These are phyloP conservation scores for Lablab purpureus DNA, from an alignment of 306 rosid genomes.

Conservation along the genomic window DNA sequence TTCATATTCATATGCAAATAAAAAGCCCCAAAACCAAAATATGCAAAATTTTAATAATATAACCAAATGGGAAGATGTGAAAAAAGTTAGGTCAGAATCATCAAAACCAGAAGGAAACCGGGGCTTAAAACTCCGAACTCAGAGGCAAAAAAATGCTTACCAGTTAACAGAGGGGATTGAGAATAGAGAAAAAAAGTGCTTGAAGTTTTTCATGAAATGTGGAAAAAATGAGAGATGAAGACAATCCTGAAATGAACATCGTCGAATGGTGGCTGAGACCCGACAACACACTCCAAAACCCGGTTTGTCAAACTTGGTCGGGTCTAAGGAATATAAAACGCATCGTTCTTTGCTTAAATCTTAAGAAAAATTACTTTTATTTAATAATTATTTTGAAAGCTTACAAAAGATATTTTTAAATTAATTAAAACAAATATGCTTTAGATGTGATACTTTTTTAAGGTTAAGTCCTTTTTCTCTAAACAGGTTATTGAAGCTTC, in stretches of 20 bases:
- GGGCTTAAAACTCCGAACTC: neutral
- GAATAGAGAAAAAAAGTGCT: slow-evolving; percentile 5
- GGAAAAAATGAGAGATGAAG: neutral
- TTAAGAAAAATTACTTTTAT: neutral
- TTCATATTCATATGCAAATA: neutral
- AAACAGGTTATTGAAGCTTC: neutral
- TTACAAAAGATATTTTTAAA: no score
- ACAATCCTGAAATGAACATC: neutral
- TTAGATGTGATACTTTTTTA: neutral
- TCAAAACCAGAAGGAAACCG: neutral
- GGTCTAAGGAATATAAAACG: neutral
- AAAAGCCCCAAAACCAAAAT: slow-evolving; percentile 2
- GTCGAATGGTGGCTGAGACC: neutral
- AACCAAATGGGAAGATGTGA: neutral
- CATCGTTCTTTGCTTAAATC: neutral
- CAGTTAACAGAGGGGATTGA: neutral
- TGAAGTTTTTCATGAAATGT: neutral
- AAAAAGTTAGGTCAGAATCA: slow-evolving; percentile 17
- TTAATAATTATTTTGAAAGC: no score
- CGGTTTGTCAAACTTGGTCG: neutral
- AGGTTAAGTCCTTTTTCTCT: neutral
- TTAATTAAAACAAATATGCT: neutral
- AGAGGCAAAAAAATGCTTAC: slow-evolving; percentile 18
- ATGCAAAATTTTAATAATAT: neutral
- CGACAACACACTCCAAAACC: neutral